Conservation (phyloP, 352 stramenopile species). For the Detonula confervacea region DNA sequence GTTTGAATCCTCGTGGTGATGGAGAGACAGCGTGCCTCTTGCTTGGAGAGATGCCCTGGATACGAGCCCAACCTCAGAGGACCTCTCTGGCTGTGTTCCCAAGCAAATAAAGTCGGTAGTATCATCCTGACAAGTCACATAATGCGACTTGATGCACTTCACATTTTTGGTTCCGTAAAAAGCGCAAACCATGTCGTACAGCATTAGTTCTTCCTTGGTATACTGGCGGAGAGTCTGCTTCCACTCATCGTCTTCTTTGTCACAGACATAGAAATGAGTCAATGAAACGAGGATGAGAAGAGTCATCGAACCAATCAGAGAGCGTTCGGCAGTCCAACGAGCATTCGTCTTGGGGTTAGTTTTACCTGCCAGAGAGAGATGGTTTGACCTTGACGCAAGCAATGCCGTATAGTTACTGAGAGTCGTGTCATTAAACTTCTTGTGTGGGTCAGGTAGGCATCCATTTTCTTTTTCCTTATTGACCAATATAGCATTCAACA, state of each 20-base stretch:
- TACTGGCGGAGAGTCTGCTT: background rate
- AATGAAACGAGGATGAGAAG: constrained; percentile 16
- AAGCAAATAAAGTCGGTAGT: constrained; percentile 10
- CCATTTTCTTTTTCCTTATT: constrained; percentile 11
- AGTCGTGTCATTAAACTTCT: constrained; percentile 25
- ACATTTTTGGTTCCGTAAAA: constrained; percentile 21
- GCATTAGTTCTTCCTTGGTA: constrained; percentile 1
- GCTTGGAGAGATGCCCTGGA: background rate
- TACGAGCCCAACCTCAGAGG: constrained; percentile 16
- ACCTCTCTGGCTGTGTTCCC: constrained; percentile 11
- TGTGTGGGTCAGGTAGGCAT: background rate
- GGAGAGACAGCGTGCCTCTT: constrained; percentile 1
- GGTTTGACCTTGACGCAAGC: background rate
- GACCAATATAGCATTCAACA: constrained; percentile 24
- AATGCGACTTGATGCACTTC: background rate
- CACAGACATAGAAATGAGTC: constrained; percentile 33
- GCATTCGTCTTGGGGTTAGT: constrained; percentile 24
- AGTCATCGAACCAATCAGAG: constrained; percentile 11
- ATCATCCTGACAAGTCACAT: constrained; percentile 16
- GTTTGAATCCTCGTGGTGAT: constrained; percentile 23
- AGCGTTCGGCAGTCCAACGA: constrained; percentile 15
- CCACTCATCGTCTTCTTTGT: constrained; percentile 16
- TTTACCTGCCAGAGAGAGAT: constrained; percentile 4
- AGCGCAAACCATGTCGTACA: constrained; percentile 12
- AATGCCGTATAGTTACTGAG: constrained; percentile 20